These are phyloP conservation scores for Ustilago shanxiensis DNA, from an alignment of 1,284 basidiomycete genomes.

Conservation along the genomic window DNA sequence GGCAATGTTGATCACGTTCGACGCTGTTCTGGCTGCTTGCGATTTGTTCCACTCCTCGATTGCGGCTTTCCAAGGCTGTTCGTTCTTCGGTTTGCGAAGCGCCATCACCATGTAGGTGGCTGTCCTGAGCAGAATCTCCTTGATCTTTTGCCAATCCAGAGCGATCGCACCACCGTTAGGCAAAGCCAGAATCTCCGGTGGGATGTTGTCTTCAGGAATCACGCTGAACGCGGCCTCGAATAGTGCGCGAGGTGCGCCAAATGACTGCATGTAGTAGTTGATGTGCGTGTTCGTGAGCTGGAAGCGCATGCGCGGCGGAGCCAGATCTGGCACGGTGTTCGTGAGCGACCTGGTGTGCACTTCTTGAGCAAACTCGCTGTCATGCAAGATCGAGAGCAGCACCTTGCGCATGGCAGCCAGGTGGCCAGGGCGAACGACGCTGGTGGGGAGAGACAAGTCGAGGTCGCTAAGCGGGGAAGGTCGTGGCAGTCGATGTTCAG, in stretches of 20 bases:
- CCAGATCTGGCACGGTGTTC: slow-evolving; percentile 12
- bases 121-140: slow-evolving; percentile 33
- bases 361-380: slow-evolving; percentile 34
- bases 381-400: slow-evolving; percentile 31
- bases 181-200: slow-evolving; percentile 34
- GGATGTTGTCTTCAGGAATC: slow-evolving; percentile 33
- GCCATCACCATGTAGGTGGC: slow-evolving; percentile 46
- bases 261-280: slow-evolving; percentile 42
- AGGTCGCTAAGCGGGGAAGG: slow-evolving; percentile 20
- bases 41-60: slow-evolving; percentile 31
- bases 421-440: slow-evolving; percentile 28
- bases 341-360: slow-evolving; percentile 19
- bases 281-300: slow-evolving; percentile 51
- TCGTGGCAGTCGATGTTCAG: slow-evolving; percentile 31
- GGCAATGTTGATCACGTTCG: slow-evolving; percentile 23
- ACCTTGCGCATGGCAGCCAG: slow-evolving; percentile 36
- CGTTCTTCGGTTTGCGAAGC: slow-evolving; percentile 29
- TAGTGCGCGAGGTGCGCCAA: slow-evolving; percentile 24
- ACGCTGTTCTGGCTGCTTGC: not conserved
- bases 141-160: slow-evolving; percentile 36
- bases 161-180: slow-evolving; percentile 44
- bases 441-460: slow-evolving; percentile 23
- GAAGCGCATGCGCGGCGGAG: slow-evolving; percentile 34
- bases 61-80: slow-evolving; percentile 30
- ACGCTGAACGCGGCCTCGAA: slow-evolving; percentile 43